phyloP scores from a whole-genome alignment of 2,329 filamentous ascomycete species.

The Colletotrichum neosansevieriae region DNA sequence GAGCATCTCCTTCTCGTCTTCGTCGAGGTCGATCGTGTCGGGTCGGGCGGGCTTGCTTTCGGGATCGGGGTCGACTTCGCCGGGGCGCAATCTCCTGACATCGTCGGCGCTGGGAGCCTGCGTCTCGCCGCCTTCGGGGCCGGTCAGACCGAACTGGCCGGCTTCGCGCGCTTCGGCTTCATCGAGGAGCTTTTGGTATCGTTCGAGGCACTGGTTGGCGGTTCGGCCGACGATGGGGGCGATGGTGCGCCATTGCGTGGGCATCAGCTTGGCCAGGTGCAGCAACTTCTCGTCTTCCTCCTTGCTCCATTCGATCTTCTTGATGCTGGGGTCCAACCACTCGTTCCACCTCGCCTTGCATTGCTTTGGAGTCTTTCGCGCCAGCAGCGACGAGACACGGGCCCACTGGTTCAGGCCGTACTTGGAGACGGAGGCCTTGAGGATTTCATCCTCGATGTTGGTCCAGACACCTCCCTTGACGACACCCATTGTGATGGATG shows the following conservation, averaged over 20 bases:
- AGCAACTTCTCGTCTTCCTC: conserved; percentile 98
- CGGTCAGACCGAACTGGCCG: conserved; percentile 84
- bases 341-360: conserved; percentile 99
- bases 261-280: conserved; percentile 97
- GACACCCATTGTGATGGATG: conserved; percentile 69
- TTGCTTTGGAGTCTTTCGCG: conserved; percentile 97
- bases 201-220: conserved; percentile 95
- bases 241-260: conserved; percentile 98
- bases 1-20: conserved; percentile 99
- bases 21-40: conserved; percentile 97
- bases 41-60: conserved; percentile 96
- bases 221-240: conserved; percentile 96
- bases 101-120: conserved; percentile 92
- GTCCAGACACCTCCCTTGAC: conserved; percentile 83
- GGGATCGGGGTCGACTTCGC: conserved; percentile 96
- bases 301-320: conserved; percentile 98
- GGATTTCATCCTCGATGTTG: conserved; percentile 91
- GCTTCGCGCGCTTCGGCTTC: conserved; percentile 93
- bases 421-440: conserved; percentile 94
- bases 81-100: conserved; percentile 87
- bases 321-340: conserved; percentile 97
- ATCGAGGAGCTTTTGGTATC: conserved; percentile 95
- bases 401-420: conserved; percentile 99
- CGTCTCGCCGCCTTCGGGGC: conserved; percentile 87
- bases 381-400: conserved; percentile 94